Evolutionary conservation across 805 yeast species (phyloP), one percentile per base, ranked within the genome.

Genomic region (Candida endomychidarum): DNA sequence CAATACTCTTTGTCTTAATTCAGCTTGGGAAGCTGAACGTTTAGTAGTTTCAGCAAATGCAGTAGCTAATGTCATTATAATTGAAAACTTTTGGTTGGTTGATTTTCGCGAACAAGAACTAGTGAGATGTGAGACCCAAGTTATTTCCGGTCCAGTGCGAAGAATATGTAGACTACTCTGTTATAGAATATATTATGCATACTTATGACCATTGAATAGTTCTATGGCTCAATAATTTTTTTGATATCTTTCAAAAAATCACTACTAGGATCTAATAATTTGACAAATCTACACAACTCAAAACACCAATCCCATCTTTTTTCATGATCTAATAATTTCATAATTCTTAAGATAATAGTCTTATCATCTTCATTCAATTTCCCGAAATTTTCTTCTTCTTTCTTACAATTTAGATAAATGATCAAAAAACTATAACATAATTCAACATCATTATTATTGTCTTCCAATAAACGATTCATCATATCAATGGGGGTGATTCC

Each of bases 31-130:
- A 45, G 75, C 73, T 42, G 86, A 75, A 54, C 81, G 77, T 57
- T 78, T 80, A 19, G 93, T 81, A 28, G 91, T 77, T 63, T 83
- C 86, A 11, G 96, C 95, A 65, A 84, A 84, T 45, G 86, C 88
- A 8, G 96, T 86, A 19, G 95, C 81, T 34, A 78, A 65, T 16
- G 90, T 86, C 75, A 70, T 70, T 20, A 19, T 49, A 37, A 25
- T 18, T 36, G 37, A 15, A 34, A 22, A 30, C 11, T 41, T 54
- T 49, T 54, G 61, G 61, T 56, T 56, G 61, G 61, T 35, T 45
- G 29, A 45, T 20, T 32, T 21, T 21, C 35, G 36, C 36, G 27
- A 4, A 6, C 22, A 20, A 20, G 22, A 20, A 8, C 8, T 5
- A 6, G 8, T 20, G 22, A 8, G 8, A 20, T 5, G 22, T 20